phyloP scores from a whole-genome alignment of 345 rosid species.

The Citrus unshiu region DNA sequence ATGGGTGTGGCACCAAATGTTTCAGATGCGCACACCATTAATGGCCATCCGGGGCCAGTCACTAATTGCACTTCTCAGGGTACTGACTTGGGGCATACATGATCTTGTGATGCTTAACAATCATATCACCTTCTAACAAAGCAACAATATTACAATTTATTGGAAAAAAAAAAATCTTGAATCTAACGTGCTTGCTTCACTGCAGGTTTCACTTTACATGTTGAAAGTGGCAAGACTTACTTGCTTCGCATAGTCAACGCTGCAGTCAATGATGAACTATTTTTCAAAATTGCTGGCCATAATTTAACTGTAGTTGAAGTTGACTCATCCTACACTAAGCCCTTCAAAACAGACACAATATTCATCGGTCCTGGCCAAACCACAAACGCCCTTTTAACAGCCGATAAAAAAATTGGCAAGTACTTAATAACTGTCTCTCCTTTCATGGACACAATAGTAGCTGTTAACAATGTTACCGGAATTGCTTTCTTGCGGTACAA shows the following conservation, averaged over 20 bases:
- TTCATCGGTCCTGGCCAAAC: conserved; percentile 79
- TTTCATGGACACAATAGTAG: conserved; percentile 68
- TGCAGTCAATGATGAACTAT: conserved; percentile 72
- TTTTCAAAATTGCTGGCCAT: conserved; percentile 67
- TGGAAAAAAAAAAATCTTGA: not conserved
- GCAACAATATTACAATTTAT: no score
- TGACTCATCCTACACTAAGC: conserved; percentile 61
- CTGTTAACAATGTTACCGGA: conserved; percentile 50
- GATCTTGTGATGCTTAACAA: not conserved
- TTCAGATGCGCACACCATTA: conserved; percentile 75
- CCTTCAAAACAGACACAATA: conserved; percentile 45
- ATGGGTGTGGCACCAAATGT: conserved; percentile 59
- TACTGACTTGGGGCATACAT: conserved; percentile 24
- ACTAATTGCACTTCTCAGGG: conserved; percentile 55
- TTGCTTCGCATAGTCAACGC: conserved; percentile 64
- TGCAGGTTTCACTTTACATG: conserved; percentile 49
- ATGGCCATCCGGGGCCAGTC: conserved; percentile 61
- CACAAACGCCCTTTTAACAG: conserved; percentile 56
- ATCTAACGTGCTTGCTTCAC: not conserved
- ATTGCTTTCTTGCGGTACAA: conserved; percentile 46
- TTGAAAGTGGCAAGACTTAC: conserved; percentile 54
- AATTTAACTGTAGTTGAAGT: conserved; percentile 64
- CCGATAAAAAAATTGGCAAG: conserved; percentile 39
- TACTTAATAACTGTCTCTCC: conserved; percentile 61
- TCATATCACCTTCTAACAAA: not conserved